Percentiles rank a stretch among this genome's conserved stretches.
These are phyloP conservation scores for Prunus davidiana DNA, from an alignment of 306 rosid species.

Conservation along the genomic window DNA sequence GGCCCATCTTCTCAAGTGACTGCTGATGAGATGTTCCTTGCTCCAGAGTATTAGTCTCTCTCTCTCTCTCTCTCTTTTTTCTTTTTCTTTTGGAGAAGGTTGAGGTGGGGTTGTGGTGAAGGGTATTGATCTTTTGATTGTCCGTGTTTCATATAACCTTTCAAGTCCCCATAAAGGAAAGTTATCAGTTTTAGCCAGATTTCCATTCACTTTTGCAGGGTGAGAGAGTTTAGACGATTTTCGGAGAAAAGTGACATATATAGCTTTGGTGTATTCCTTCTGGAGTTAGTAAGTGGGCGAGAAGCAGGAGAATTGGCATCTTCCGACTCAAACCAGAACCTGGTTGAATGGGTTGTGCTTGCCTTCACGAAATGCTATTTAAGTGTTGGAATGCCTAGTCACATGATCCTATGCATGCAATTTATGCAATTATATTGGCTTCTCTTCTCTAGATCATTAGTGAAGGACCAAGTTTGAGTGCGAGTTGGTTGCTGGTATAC, in stretches of 20 bases:
- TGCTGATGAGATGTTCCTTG: slow-evolving; percentile 70
- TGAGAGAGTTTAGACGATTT: slow-evolving; percentile 73
- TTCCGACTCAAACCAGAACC: slow-evolving; percentile 43
- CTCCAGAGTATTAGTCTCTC: slow-evolving; percentile 63
- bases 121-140: not conserved
- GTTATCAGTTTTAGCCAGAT: not conserved
- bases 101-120: not conserved
- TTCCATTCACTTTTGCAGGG: slow-evolving; percentile 53
- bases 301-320: slow-evolving; percentile 58
- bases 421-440: not conserved
- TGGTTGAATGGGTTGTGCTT: slow-evolving; percentile 64
- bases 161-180: not conserved
- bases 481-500: not conserved
- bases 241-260: slow-evolving; percentile 89
- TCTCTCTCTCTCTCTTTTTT: not conserved
- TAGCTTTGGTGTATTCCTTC: slow-evolving; percentile 81
- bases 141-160: not conserved
- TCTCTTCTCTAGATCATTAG: too few species aligned
- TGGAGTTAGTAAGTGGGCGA: slow-evolving; percentile 74
- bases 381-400: not conserved
- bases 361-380: not conserved
- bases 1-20: slow-evolving; percentile 72
- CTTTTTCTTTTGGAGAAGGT: not conserved
- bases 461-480: too few species aligned
- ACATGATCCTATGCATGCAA: not conserved